phyloP scores from a whole-genome alignment of 345 rosid genomes.

The Populus pruinosa region DNA sequence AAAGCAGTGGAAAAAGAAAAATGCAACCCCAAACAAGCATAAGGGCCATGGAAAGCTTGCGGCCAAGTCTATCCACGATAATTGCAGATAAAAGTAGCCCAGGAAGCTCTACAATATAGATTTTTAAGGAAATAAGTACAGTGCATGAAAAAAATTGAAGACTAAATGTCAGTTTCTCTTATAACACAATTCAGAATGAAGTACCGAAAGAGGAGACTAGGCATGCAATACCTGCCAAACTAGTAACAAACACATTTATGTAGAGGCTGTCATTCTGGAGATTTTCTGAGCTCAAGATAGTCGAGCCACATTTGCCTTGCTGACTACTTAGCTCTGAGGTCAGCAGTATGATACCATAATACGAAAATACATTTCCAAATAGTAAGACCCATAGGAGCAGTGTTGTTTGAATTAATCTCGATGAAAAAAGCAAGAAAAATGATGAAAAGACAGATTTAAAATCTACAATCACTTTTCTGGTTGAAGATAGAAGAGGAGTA shows the following conservation, averaged over 20 bases:
- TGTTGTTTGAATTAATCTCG: constrained; percentile 18
- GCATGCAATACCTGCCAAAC: not conserved
- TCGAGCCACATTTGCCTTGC: constrained; percentile 11
- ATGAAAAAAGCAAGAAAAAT: constrained; percentile 14
- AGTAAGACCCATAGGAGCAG: constrained; percentile 21
- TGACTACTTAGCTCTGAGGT: constrained; percentile 20
- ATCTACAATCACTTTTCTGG: not conserved
- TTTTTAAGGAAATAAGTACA: not conserved
- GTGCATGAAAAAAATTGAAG: not conserved
- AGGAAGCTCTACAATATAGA: constrained; percentile 17
- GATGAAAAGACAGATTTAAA: constrained; percentile 14
- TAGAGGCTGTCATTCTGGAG: constrained; percentile 9
- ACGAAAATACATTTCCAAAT: constrained; percentile 18
- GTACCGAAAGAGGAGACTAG: not conserved
- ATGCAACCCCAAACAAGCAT: constrained; percentile 8
- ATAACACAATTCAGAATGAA: no score
- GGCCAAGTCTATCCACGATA: constrained; percentile 21
- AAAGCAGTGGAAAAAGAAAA: constrained; percentile 20
- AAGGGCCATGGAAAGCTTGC: constrained; percentile 20
- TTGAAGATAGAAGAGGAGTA: constrained; percentile 12
- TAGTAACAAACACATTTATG: constrained; percentile 16
- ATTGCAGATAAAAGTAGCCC: constrained; percentile 21
- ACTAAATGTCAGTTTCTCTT: no score
- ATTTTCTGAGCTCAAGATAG: not conserved
- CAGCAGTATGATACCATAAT: constrained; percentile 24